Base-by-base conservation (phyloP, 768 basidiomycete genomes). In the Lyophyllum semitale region DNA sequence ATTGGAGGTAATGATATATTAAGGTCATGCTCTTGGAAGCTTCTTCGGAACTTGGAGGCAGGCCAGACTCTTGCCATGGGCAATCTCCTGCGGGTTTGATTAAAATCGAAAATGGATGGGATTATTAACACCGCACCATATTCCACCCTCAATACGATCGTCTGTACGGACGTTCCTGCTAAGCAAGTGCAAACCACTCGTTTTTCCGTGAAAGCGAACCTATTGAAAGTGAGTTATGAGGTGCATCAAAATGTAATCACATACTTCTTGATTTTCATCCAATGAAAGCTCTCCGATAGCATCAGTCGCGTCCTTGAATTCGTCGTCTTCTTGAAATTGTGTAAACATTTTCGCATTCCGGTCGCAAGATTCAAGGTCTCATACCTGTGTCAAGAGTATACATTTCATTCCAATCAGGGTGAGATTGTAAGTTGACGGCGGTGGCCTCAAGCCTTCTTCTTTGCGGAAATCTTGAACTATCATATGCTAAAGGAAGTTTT, bases 161-260 rank as follows among this genome's bases (percentile, higher is more conserved):
- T 91, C 88, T 30, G 82, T 81, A 23, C 89, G 82, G 58, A 82
- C 79, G 52, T 79, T 85, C 51, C 81, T 76, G 17, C 82, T 83
- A n/a, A 93, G 77, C 29, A 93, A 74, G 58, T 91, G 86, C 25
- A 94, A 73, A 8, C 92, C 92, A 60, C 88, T 88, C 2, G 83
- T 76, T 70, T 84, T 80, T 13, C 92, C 90, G 55, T 95, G 94
- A 66, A 87, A 95, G 53, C 93, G 87, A 42, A 95, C 82, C 85
- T 95, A 66, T 8, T 52, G 46, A 32, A n/a, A 45, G 30, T 52
- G 20, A 57, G 59, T 52, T n/a, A 13, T 48, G 18, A 29, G 41
- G 22, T 22, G 11, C 17, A n/a, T 42, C 29, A 38, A 17, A 3
- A 48, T 30, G 38, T 18, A 44, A 8, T 17, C 17, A 44, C 65